Base-by-base conservation (phyloP, 441 rosid species). In the Erodium texanum region DNA sequence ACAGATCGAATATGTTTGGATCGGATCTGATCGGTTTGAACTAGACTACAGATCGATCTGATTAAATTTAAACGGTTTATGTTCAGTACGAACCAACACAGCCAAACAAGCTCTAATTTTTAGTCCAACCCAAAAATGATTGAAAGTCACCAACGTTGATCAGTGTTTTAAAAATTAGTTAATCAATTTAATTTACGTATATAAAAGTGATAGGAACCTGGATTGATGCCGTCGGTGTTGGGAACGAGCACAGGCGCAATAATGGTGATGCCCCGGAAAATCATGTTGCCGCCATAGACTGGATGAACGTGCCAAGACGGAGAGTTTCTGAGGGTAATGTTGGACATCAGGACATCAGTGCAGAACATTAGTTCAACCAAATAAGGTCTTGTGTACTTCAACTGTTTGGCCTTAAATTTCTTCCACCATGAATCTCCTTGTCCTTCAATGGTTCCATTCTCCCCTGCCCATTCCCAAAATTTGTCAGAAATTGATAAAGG, bases 291-390 rank as follows among this genome's bases (percentile, higher is more conserved):
- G 0, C 59, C 59, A 5, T 52, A 52, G 22, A 52, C 59, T 5
- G 59, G 59, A 18, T 52, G 59, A 2, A 52, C 59, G 8, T 52
- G 59, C 59, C 59, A 52, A 5, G 19, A 52, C 7, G 59, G 59
- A 2, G 59, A 52, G 59, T 52, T 52, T 52, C 15, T 18, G 22
- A 52, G 22, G 22, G 59, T 52, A 18, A 52, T 18, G 8, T 52
- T 52, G 59, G 59, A 52, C 19, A 52, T 52, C 22, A 52, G 5
- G 10, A 52, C 59, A 18, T 52, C 22, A 8, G 15, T 52, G 22
- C 59, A 52, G 15, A 16, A 52, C 59, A 52, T 18, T n/a, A 52
- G 59, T 4, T 52, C 59, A 52, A 52, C 59, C 59, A 52, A 52
- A 1, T 52, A 52, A 52, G 59, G 59, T 19, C 59, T 52, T 16